Conservation (phyloP, 164 flowering plant genomes). For the Vitis cinerea region DNA sequence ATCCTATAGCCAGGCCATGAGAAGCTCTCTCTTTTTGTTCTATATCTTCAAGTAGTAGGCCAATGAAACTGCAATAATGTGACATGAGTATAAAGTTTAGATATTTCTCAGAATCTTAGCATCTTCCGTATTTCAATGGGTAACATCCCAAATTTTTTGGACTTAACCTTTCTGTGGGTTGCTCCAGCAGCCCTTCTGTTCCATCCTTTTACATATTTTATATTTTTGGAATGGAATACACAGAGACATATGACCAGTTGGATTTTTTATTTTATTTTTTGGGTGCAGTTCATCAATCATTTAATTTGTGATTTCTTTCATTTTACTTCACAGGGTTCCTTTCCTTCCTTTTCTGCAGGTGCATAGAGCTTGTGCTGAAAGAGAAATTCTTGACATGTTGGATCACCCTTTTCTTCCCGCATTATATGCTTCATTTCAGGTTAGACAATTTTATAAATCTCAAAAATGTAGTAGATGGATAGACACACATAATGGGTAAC, state of each 20-base stretch:
- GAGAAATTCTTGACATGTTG: conserved; percentile 91
- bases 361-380: conserved; percentile 97
- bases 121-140: too few relatives aligned
- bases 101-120: background rate
- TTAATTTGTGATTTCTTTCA: background rate
- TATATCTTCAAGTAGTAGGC: too few relatives aligned
- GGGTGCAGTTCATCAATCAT: background rate
- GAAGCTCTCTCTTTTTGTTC: background rate
- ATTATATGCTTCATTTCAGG: conserved; percentile 98
- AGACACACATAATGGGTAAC: too few relatives aligned
- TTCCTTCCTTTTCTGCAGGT: conserved; percentile 51
- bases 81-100: background rate
- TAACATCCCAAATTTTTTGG: too few relatives aligned
- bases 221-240: too few relatives aligned
- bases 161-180: too few relatives aligned
- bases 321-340: background rate
- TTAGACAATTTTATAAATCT: conserved; percentile 15
- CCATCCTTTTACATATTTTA: too few relatives aligned
- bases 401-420: conserved; percentile 99
- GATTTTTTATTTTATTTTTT: background rate
- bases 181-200: too few relatives aligned
- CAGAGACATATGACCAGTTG: too few relatives aligned
- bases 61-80: background rate
- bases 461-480: too few relatives aligned
- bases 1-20: background rate